Base-by-base conservation (phyloP, 441 rosid genomes). In the Omphalea diandra region DNA sequence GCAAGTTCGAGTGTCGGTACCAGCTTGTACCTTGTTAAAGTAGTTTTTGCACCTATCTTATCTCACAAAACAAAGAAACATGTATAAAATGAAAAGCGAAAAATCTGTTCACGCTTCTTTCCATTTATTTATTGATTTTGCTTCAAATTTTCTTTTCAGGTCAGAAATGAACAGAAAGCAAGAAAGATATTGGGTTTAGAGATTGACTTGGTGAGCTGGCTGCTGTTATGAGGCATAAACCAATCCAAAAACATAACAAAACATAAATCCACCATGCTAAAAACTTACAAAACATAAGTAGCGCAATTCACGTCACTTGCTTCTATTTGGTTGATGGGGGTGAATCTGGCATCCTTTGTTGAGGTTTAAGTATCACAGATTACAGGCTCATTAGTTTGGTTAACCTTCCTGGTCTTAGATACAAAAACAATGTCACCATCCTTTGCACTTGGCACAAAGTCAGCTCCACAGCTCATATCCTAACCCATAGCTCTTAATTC, bases 161-260 rank as follows among this genome's bases (percentile, higher is more conserved):
- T 84, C 38, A 85, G 97, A 76, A 90, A 87, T 72, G 93, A 87
- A 83, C 96, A 91, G 58, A 94, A 91, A 80, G 97, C 98, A 0
- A 78, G 89, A 73, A 91, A 70, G 75, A 79, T 88, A 90, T 72
- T 94, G 35, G 95, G 95, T 69, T 82, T 88, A 3, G 88, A 88
- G 17, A 72, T 91, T 75, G 90, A 94, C 69, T 78, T 94, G 96
- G 98, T 94, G 76, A 83, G 85, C 53, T 67, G 47, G 68, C 69
- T 36, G 20, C 38, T 22, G 6, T 35, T 26, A 6, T 41, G 14
- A 22, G 33, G 47, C n/a, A n/a, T 41, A 32, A 24, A 24, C 58
- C 44, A 33, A n/a, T n/a, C n/a, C n/a, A n/a, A n/a, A n/a, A n/a
- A n/a, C n/a, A n/a, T n/a, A n/a, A n/a, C n/a, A n/a, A n/a, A n/a